Conservation (phyloP, 225 moss, liverwort and hornwort species). For the Rhytidiadelphus loreus region DNA sequence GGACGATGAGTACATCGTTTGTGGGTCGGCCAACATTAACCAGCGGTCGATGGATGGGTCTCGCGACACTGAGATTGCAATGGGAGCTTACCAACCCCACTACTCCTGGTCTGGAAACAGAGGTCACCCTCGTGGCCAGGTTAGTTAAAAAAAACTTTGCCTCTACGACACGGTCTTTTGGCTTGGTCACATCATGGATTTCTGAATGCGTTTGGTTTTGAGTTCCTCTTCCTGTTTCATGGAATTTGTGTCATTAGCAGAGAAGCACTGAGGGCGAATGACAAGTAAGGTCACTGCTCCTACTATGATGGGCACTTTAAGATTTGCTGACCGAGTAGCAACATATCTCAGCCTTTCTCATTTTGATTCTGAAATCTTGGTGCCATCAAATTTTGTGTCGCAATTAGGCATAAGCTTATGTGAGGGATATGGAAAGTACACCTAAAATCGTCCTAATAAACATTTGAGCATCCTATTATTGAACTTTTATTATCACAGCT, state of each 20-base stretch:
- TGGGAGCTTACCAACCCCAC: constrained; percentile 78
- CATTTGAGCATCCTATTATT: not conserved
- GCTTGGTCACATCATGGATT: not conserved
- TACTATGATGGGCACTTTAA: not conserved
- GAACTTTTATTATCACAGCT: not conserved
- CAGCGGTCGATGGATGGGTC: constrained; percentile 96
- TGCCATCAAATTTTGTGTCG: not conserved
- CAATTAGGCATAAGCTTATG: not conserved
- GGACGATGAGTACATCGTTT: constrained; percentile 74
- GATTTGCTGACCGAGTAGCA: not conserved
- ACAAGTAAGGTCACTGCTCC: not conserved
- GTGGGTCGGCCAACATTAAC: constrained; percentile 92
- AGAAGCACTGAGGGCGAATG: not conserved
- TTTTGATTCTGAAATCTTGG: no score
- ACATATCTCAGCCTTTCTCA: not conserved
- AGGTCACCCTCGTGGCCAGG: constrained; percentile 70
- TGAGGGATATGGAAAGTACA: not conserved
- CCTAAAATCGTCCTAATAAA: no score
- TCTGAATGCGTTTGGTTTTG: not conserved
- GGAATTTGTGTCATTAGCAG: not conserved
- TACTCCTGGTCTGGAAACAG: constrained; percentile 31
- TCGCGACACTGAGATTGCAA: constrained; percentile 89
- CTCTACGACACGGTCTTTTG: not conserved
- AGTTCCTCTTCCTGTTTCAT: not conserved
- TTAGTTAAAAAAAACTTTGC: not conserved